Evolutionary conservation across 768 basidiomycete genomes (phyloP).

Genomic region (Agrocybe praecox): DNA sequence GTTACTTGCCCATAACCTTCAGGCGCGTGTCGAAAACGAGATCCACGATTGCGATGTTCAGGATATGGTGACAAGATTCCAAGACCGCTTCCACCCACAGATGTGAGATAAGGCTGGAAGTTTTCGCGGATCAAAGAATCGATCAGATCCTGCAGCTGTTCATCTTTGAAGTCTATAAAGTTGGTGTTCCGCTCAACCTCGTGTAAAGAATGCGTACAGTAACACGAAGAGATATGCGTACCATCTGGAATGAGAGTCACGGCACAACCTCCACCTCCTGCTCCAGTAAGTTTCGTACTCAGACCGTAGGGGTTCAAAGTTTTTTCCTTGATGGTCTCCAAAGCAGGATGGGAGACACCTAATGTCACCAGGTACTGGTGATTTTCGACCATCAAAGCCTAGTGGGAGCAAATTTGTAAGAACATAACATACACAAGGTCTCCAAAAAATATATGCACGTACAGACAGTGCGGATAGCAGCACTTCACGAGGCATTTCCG

Average conservation of each 20-base stretch:
- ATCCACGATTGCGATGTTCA: conserved; percentile 40
- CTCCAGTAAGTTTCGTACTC: conserved; percentile 95
- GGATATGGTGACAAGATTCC: conserved; percentile 76
- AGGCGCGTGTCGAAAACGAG: conserved; percentile 18
- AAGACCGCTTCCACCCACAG: conserved; percentile 91
- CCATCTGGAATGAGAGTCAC: conserved; percentile 95
- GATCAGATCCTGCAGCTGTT: conserved; percentile 59
- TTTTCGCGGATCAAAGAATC: conserved; percentile 58
- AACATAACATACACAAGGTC: neutral
- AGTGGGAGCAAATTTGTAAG: conserved; percentile 17
- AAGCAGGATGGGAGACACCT: conserved; percentile 87
- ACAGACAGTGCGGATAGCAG: conserved; percentile 74
- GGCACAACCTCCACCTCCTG: conserved; percentile 98
- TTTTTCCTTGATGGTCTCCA: conserved; percentile 80
- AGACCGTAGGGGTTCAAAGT: conserved; percentile 71
- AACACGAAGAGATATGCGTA: conserved; percentile 36
- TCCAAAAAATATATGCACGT: conserved; percentile 32
- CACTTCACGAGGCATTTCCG: conserved; percentile 64
- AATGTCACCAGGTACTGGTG: conserved; percentile 82
- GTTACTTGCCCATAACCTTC: conserved; percentile 43
- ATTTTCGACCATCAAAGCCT: conserved; percentile 89
- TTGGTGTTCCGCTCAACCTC: conserved; percentile 23
- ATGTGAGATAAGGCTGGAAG: conserved; percentile 86
- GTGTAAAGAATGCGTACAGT: conserved; percentile 9
- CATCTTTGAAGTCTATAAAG: conserved; percentile 69